Percentiles rank a stretch among this genome's conserved stretches.
Evolutionary conservation across 225 moss, liverwort and hornwort species (phyloP).

Genomic region (Physcomitrellopsis africana): DNA sequence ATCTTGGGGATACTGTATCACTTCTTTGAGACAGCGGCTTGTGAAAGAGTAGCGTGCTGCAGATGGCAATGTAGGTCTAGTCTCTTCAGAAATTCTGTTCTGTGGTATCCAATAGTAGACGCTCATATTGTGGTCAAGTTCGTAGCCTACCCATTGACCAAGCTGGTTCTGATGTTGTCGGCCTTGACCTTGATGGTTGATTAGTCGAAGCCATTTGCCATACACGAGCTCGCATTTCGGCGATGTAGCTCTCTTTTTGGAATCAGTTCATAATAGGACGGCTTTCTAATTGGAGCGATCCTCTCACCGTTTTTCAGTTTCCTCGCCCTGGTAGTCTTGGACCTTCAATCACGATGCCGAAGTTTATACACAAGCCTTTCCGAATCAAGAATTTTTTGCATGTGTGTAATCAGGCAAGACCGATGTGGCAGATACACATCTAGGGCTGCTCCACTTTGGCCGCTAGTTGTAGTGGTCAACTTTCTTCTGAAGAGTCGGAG

Average conservation of each 20-base stretch:
- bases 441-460: slow-evolving; percentile 3
- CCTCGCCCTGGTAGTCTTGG: neutral
- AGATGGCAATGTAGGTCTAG: too few species aligned
- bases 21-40: neutral
- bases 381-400: slow-evolving; percentile 7
- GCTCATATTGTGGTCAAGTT: too few species aligned
- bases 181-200: too few species aligned
- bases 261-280: neutral
- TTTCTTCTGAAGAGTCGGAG: neutral
- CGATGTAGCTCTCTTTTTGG: too few species aligned
- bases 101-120: too few species aligned
- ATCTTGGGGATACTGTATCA: neutral
- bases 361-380: neutral
- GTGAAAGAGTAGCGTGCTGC: neutral
- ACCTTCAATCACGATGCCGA: neutral
- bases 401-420: slow-evolving; percentile 10
- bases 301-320: too few species aligned
- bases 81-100: too few species aligned
- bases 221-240: too few species aligned
- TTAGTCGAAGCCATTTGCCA: too few species aligned
- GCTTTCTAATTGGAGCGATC: too few species aligned
- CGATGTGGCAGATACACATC: slow-evolving; percentile 25
- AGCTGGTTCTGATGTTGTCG: too few species aligned
- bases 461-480: neutral
- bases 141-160: too few species aligned